These are phyloP conservation scores for Heritiera fomes DNA, from an alignment of 345 rosid genomes.

Conservation along the genomic window DNA sequence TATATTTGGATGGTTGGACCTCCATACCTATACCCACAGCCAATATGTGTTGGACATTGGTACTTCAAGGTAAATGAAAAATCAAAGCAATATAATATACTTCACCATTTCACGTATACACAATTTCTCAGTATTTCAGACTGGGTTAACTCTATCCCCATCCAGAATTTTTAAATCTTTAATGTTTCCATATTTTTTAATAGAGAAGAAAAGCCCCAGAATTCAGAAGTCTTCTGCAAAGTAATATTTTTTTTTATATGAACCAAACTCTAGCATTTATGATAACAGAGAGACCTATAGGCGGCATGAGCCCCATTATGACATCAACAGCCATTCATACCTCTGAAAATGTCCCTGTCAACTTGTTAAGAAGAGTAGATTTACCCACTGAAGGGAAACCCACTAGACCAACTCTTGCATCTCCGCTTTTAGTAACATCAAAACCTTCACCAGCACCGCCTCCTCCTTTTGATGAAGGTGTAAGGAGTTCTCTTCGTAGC, in stretches of 20 bases:
- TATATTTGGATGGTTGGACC: neutral
- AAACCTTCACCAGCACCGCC: slow-evolving; percentile 94
- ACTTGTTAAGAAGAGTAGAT: slow-evolving; percentile 92
- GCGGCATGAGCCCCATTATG: neutral
- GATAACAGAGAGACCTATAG: neutral
- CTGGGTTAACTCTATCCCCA: neutral
- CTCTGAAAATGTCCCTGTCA: slow-evolving; percentile 96
- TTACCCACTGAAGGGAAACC: slow-evolving; percentile 98
- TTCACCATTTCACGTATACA: neutral
- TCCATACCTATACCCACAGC: neutral
- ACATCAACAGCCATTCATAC: slow-evolving; percentile 34
- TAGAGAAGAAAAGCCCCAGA: neutral
- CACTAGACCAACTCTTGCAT: slow-evolving; percentile 92
- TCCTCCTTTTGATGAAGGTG: slow-evolving; percentile 87
- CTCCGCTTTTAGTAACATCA: slow-evolving; percentile 98
- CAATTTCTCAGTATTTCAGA: neutral
- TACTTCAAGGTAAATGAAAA: neutral
- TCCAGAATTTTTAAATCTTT: neutral
- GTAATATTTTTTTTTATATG: neutral
- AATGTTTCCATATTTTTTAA: neutral
- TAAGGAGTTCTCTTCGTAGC: slow-evolving; percentile 86
- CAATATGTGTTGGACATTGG: neutral
- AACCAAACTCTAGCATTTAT: neutral
- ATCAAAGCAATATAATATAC: neutral
- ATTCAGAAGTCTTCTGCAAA: neutral